Percentiles rank a stretch among this genome's conserved stretches.
phyloP scores from a whole-genome alignment of 257 asterid genomes.

The Scutellaria galericulata region DNA sequence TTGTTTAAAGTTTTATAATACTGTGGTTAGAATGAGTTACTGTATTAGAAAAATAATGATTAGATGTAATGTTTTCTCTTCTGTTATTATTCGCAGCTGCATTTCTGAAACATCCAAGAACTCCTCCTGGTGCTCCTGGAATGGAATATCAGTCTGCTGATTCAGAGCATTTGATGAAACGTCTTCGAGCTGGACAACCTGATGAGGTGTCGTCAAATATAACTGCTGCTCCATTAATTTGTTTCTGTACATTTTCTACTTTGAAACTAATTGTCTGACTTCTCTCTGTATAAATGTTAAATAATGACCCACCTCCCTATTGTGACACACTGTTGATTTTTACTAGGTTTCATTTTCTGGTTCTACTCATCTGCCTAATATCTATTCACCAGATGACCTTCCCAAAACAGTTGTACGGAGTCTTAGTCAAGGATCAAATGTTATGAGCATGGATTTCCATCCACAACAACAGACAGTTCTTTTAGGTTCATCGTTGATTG shows the following conservation, averaged over 20 bases:
- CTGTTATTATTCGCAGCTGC: conserved; percentile 53
- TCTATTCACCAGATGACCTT: conserved; percentile 88
- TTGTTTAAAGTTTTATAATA: conserved; percentile 42
- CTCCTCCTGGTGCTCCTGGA: conserved; percentile 79
- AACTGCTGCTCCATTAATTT: conserved; percentile 24
- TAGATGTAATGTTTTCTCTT: conserved; percentile 16
- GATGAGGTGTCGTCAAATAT: conserved; percentile 63
- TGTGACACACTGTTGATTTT: conserved; percentile 35
- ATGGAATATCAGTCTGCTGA: conserved; percentile 91
- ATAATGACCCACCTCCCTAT: conserved; percentile 26
- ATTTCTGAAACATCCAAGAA: conserved; percentile 85
- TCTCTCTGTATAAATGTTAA: conserved; percentile 5
- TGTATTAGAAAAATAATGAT: neutral
- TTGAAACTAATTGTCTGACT: neutral
- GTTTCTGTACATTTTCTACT: conserved; percentile 3
- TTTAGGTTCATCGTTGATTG: conserved; percentile 62
- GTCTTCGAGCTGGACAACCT: conserved; percentile 79
- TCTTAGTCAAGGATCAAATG: conserved; percentile 91
- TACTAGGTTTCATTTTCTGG: conserved; percentile 88
- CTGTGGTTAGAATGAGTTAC: conserved; percentile 10
- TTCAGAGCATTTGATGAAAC: conserved; percentile 87
- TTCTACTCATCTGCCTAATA: conserved; percentile 70
- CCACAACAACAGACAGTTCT: conserved; percentile 96
- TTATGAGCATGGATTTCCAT: conserved; percentile 99
- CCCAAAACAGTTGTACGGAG: conserved; percentile 86